Evolutionary conservation across 2,329 filamentous ascomycete species (phyloP).

Genomic region (Madurella fahalii): DNA sequence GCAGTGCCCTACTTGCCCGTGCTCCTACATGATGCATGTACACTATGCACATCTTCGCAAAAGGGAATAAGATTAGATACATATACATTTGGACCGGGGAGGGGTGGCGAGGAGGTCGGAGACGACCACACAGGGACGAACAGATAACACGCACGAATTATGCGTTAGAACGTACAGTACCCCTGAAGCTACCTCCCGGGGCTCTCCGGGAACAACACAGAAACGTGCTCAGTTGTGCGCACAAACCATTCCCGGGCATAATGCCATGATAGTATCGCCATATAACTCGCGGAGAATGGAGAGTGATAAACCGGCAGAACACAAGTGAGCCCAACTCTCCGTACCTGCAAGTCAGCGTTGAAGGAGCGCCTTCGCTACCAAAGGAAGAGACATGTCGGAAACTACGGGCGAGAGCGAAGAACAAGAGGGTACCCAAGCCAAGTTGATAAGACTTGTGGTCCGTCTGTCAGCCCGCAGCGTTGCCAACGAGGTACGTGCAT

Average conservation of each 20-base stretch:
- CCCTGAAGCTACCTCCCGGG: too few species aligned
- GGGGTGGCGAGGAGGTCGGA: neutral
- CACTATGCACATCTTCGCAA: conserved; percentile 7
- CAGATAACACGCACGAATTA: too few species aligned
- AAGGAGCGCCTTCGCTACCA: neutral
- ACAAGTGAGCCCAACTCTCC: too few species aligned
- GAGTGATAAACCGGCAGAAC: too few species aligned
- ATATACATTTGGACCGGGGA: neutral
- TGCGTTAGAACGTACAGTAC: too few species aligned
- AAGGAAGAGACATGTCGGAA: neutral
- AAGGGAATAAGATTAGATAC: neutral
- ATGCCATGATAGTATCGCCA: too few species aligned
- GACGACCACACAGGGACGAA: neutral
- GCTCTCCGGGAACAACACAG: too few species aligned
- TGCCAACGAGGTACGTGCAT: neutral
- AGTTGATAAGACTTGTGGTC: neutral
- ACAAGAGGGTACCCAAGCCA: neutral
- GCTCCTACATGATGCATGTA: neutral
- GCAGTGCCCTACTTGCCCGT: neutral
- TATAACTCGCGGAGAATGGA: too few species aligned
- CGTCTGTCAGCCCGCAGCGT: neutral
- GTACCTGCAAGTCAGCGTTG: too few species aligned
- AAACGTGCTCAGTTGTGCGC: too few species aligned
- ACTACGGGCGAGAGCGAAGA: neutral
- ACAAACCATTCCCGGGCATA: too few species aligned